phyloP scores from a whole-genome alignment of 805 yeast species.

The Yamadazyma paraphyllophila region DNA sequence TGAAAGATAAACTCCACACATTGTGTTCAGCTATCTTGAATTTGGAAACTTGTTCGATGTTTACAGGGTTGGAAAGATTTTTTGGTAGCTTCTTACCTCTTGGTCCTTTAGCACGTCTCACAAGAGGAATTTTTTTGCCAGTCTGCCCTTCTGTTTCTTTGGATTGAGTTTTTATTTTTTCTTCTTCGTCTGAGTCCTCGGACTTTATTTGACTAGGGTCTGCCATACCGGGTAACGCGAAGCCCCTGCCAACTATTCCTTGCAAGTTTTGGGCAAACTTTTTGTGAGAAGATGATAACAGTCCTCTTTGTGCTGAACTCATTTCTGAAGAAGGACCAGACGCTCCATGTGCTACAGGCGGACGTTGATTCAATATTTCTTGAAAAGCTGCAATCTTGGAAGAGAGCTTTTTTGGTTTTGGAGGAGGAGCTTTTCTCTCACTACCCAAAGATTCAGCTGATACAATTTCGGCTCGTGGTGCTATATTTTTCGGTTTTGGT shows the following conservation, averaged over 20 bases:
- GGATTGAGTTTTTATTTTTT: constrained; percentile 9
- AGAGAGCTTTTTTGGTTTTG: constrained; percentile 74
- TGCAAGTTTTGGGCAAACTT: constrained; percentile 58
- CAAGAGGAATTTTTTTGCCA: background rate
- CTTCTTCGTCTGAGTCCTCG: constrained; percentile 10
- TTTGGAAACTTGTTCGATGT: constrained; percentile 32
- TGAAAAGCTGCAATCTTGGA: constrained; percentile 81
- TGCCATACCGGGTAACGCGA: constrained; percentile 53
- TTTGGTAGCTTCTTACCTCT: constrained; percentile 68
- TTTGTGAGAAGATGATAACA: constrained; percentile 36
- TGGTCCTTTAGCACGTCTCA: constrained; percentile 68
- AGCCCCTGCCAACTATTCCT: constrained; percentile 53
- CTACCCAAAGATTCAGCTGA: background rate
- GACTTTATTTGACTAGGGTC: constrained; percentile 33
- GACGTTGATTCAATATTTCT: constrained; percentile 54
- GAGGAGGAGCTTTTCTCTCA: constrained; percentile 44
- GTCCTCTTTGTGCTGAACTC: constrained; percentile 11
- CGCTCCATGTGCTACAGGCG: background rate
- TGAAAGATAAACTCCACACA: constrained; percentile 31
- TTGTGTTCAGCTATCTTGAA: constrained; percentile 31
- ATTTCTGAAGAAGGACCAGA: background rate
- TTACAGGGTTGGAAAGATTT: constrained; percentile 44
- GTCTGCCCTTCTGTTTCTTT: constrained; percentile 20
- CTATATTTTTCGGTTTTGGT: constrained; percentile 5
- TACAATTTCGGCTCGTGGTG: background rate